Percentiles rank a stretch among this genome's conserved stretches.
phyloP scores from a whole-genome alignment of 2,329 filamentous ascomycete species.

The Seiridium cupressi region DNA sequence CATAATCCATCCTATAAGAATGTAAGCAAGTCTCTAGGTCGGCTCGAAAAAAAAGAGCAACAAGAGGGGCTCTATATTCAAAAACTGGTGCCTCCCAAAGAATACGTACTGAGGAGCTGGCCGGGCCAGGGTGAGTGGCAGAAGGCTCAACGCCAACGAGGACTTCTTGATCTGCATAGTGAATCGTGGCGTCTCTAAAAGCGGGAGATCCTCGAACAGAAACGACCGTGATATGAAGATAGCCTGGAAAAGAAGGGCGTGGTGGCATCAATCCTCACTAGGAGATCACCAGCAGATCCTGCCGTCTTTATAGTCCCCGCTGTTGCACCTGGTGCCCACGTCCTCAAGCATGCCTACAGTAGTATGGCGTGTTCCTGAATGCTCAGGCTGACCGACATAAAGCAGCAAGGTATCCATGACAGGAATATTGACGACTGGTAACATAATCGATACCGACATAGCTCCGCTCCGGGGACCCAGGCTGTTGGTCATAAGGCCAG shows the following conservation, averaged over 20 bases:
- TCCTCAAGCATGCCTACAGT: too few species aligned
- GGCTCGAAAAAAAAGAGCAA: neutral
- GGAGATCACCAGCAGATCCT: too few species aligned
- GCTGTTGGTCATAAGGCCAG: neutral
- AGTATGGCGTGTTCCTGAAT: too few species aligned
- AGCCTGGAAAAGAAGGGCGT: too few species aligned
- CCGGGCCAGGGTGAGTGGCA: constrained; percentile 5
- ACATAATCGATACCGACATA: constrained; percentile 2
- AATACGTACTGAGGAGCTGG: constrained; percentile 10
- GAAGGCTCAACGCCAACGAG: constrained; percentile 5
- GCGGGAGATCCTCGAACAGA: too few species aligned
- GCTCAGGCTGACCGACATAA: neutral
- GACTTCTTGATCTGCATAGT: constrained; percentile 1
- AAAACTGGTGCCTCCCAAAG: neutral
- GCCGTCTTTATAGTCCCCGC: too few species aligned
- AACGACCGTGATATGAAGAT: too few species aligned
- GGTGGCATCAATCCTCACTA: too few species aligned
- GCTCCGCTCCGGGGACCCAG: neutral
- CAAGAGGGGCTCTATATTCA: neutral
- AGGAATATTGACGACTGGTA: neutral
- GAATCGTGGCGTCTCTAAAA: neutral
- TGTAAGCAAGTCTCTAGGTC: neutral
- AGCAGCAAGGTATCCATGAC: neutral
- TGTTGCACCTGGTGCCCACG: too few species aligned
- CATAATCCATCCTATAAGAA: constrained; percentile 34